Evolutionary conservation across 257 asterid genomes (phyloP), one percentile per base, ranked within the genome.

Genomic region (Salvia rosmarinus): DNA sequence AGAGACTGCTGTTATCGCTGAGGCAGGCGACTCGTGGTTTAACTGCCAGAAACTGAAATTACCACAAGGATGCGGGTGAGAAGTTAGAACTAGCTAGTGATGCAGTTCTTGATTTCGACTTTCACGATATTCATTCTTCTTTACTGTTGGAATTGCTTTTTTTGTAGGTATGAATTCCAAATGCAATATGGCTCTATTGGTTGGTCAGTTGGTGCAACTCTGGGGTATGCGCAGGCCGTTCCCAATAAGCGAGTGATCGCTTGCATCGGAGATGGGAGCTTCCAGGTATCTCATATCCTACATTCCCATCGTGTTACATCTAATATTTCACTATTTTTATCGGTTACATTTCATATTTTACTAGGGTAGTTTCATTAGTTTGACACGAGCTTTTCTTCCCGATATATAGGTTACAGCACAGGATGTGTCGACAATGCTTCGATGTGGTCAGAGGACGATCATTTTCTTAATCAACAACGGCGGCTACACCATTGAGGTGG

Each of bases 181-280:
- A 91, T 89, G 93, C 93, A 86, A 67, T 89, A 91, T 72, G 97
- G 93, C 46, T 87, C 97, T 46, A 91, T 91, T 52, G 97, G 97
- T 66, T 89, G 97, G 97, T 86, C 96, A 0, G 97, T 91, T 1
- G 97, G 96, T 64, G 95, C 96, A 8, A 87, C 97, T 57, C 87
- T 91, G 64, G 97, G 97, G 35, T 89, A 87, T 68, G 95, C 96
- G 8, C 97, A 87, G 79, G 93, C 90, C 28, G 86, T 72, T n/a
- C 89, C 81, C 0, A 80, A 82, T 4, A 91, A 87, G 65, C 85
- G 93, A 4, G 93, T 89, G 57, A 79, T 91, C 35, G 95, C 95
- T 17, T 91, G 83, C 83, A 91, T 91, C 23, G 96, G 97, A 35
- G 96, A 91, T 58, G 97, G 97, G 57, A 91, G 96, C 82, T 91